Conservation (phyloP, 2,329 filamentous ascomycete genomes). For the Phyllosticta paracitricarpa region DNA sequence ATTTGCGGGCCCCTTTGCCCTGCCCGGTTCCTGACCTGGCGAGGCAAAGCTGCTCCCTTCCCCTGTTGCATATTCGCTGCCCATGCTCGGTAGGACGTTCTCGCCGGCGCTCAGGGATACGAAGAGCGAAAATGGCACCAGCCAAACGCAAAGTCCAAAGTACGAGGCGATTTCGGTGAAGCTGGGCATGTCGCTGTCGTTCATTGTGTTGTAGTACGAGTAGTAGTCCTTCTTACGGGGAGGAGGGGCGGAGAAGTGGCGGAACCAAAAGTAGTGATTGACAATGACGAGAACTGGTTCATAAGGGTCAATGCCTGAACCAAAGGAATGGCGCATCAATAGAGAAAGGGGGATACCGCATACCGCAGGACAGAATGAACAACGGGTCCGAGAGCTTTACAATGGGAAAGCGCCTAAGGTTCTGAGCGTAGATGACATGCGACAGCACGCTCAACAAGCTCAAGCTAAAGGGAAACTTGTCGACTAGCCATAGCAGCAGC, state of each 20-base stretch:
- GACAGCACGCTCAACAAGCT: slow-evolving; percentile 67
- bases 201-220: slow-evolving; percentile 47
- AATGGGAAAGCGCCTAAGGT: slow-evolving; percentile 64
- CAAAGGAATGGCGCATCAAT: neutral
- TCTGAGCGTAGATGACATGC: slow-evolving; percentile 79
- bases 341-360: slow-evolving; percentile 16
- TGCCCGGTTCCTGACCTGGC: slow-evolving; percentile 35
- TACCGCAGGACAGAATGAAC: slow-evolving; percentile 75
- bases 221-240: slow-evolving; percentile 43
- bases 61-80: slow-evolving; percentile 60
- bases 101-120: slow-evolving; percentile 90
- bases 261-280: slow-evolving; percentile 96
- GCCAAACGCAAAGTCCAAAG: slow-evolving; percentile 93
- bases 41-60: slow-evolving; percentile 40
- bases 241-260: slow-evolving; percentile 63
- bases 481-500: slow-evolving; percentile 63
- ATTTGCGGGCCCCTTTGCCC: slow-evolving; percentile 42
- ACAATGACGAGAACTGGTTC: slow-evolving; percentile 62
- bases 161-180: slow-evolving; percentile 95
- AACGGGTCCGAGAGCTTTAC: slow-evolving; percentile 82
- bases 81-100: slow-evolving; percentile 89
- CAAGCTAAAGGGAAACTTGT: slow-evolving; percentile 72
- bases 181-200: slow-evolving; percentile 58
- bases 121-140: slow-evolving; percentile 90
- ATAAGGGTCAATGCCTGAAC: neutral